Evolutionary conservation across 371 early-diverging fungal genomes (phyloP).

Genomic region (Haplosporangium sp.): DNA sequence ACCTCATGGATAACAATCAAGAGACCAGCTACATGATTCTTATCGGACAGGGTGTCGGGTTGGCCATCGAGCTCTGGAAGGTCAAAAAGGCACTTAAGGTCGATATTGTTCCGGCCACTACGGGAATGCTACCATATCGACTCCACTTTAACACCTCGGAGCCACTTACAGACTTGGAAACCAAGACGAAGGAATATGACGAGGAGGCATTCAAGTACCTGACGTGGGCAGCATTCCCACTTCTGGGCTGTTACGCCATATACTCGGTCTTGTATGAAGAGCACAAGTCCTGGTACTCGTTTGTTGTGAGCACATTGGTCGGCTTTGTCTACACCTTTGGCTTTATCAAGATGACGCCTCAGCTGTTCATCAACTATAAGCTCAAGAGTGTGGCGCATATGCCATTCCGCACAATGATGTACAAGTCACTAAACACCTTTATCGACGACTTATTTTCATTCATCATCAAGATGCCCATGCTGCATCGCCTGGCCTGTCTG

Average conservation of each 20-base stretch:
- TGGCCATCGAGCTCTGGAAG: conserved; percentile 94
- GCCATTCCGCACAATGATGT: conserved; percentile 95
- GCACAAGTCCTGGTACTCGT: conserved; percentile 95
- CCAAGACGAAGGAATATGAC: conserved; percentile 89
- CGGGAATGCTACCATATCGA: conserved; percentile 45
- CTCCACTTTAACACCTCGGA: conserved; percentile 54
- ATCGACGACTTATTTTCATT: conserved; percentile 96
- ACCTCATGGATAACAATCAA: conserved; percentile 87
- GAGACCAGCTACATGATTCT: conserved; percentile 92
- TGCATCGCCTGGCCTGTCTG: conserved; percentile 93
- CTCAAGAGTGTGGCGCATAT: conserved; percentile 94
- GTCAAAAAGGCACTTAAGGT: conserved; percentile 76
- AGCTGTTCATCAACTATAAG: conserved; percentile 93
- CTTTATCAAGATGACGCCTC: conserved; percentile 94
- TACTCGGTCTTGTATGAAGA: conserved; percentile 87
- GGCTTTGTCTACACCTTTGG: conserved; percentile 90
- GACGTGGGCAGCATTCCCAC: conserved; percentile 82
- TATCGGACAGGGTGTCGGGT: conserved; percentile 80
- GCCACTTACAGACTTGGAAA: conserved; percentile 70
- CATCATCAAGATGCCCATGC: conserved; percentile 94
- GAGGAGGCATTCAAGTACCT: conserved; percentile 91
- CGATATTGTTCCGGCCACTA: conserved; percentile 33
- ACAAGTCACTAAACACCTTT: conserved; percentile 94
- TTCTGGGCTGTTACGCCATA: conserved; percentile 83
- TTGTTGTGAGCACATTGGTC: conserved; percentile 86